Evolutionary conservation across 139 green algal genomes (phyloP).

Genomic region (Chlamydomonas applanata): DNA sequence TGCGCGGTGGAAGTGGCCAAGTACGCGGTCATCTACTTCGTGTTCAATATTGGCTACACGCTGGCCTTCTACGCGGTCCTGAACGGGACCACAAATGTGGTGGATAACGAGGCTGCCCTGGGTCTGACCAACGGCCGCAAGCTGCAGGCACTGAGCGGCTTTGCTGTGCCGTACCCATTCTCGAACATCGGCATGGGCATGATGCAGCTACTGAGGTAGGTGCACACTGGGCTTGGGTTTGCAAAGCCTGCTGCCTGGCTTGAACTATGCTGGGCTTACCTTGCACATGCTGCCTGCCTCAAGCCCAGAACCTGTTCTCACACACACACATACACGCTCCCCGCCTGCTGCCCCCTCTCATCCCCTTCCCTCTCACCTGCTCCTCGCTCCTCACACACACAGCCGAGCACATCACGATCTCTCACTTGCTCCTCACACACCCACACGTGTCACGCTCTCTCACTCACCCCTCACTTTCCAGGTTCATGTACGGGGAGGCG

Average conservation of each 20-base stretch:
- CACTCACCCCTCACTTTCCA: background rate
- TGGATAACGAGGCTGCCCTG: background rate
- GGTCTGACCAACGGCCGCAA: background rate
- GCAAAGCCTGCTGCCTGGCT: background rate
- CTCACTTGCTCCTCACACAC: no score
- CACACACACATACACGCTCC: no score
- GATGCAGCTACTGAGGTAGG: conserved; percentile 24
- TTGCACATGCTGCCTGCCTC: background rate
- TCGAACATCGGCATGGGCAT: conserved; percentile 23
- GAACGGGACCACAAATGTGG: conserved; percentile 15
- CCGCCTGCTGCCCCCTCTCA: no score
- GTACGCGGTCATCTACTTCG: conserved; percentile 40
- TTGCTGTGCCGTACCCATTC: background rate
- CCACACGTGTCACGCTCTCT: no score
- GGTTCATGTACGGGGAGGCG: conserved; percentile 47
- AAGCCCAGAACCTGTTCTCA: no score
- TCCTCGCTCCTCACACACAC: no score
- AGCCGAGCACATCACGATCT: no score
- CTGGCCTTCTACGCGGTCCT: conserved; percentile 54
- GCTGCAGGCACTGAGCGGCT: background rate
- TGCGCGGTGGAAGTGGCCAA: conserved; percentile 42
- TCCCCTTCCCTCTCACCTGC: no score
- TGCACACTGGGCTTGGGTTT: no score
- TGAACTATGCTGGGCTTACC: background rate
- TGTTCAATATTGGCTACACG: conserved; percentile 54